These are phyloP conservation scores for Dothistroma septosporum DNA, from an alignment of 2,329 filamentous ascomycete species.

Conservation along the genomic window DNA sequence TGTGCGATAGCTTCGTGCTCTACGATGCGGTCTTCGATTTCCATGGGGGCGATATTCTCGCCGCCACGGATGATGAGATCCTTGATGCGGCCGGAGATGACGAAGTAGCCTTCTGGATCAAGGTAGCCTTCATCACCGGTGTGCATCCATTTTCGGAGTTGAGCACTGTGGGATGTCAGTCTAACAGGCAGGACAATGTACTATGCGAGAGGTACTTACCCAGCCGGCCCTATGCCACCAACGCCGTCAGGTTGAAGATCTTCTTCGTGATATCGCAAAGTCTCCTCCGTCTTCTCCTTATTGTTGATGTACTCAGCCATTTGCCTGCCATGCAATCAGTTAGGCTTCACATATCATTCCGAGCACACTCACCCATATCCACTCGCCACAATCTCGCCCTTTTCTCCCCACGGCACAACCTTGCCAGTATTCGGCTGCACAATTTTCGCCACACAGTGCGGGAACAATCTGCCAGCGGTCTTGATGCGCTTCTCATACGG, in stretches of 20 bases:
- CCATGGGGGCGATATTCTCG: slow-evolving; percentile 56
- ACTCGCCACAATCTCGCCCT: slow-evolving; percentile 72
- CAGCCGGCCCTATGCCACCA: slow-evolving; percentile 20
- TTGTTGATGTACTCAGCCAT: slow-evolving; percentile 64
- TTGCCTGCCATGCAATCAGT: slow-evolving; percentile 36
- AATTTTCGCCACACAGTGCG: slow-evolving; percentile 70
- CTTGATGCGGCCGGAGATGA: slow-evolving; percentile 32
- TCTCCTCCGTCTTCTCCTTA: slow-evolving; percentile 68
- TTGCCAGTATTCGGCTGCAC: slow-evolving; percentile 60
- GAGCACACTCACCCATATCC: slow-evolving; percentile 57
- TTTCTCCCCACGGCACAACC: slow-evolving; percentile 62
- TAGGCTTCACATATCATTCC: not conserved
- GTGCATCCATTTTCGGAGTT: slow-evolving; percentile 56
- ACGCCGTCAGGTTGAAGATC: slow-evolving; percentile 26
- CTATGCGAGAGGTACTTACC: slow-evolving; percentile 2
- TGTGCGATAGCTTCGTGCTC: slow-evolving; percentile 25
- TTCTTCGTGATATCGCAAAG: slow-evolving; percentile 44
- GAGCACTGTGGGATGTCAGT: not conserved
- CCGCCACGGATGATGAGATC: slow-evolving; percentile 49
- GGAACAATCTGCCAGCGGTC: slow-evolving; percentile 72
- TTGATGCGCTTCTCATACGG: slow-evolving; percentile 61
- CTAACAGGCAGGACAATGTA: not conserved
- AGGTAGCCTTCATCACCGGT: slow-evolving; percentile 58
- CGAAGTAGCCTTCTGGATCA: slow-evolving; percentile 42
- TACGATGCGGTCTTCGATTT: slow-evolving; percentile 29